Evolutionary conservation across 108 stramenopile species (phyloP), one percentile per base, ranked within the genome.

Genomic region (Cyclotella cryptica): DNA sequence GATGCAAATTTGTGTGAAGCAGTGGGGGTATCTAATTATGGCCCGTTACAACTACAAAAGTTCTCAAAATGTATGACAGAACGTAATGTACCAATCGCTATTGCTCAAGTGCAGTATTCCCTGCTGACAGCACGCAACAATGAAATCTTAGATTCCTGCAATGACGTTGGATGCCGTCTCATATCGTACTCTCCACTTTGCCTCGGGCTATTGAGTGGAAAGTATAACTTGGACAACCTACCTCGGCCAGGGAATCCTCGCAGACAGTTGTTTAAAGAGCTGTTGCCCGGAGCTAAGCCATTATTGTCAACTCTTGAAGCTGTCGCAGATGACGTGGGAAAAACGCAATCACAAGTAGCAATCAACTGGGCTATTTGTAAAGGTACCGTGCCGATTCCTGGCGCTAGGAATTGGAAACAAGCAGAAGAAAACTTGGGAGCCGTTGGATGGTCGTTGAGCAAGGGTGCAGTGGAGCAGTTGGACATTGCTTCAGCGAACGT

Each of bases 291-390:
- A 53, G 90, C 91, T 0, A 67, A 81, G 45, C 78, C 58, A 35
- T 75, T 95, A n/a, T 78, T 95, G 39, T 62, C 69, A 26, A 91
- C 92, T 18, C 73, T 96, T 24, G 70, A 84, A 40, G 92, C 81
- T 35, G 77, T 96, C 17, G 93, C 91, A 17, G 70, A 76, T 30
- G 90, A 90, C 27, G 82, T 85, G 59, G 85, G 79, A 18, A 94
- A 93, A 60, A 87, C 90, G 11, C 88, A 84, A 72, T 81, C 92
- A 15, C 96, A 96, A 85, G 90, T 96, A 11, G 96, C 93, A 26
- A 92, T 96, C 60, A 96, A 96, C 72, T 96, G 96, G 96, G 88
- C 88, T n/a, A 85, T 93, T 35, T 86, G 89, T 75, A 94, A 94
- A 71, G 92, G 90, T 10, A 91, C 91, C 0, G 90, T 96, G 11